Conservation (phyloP, 2,329 filamentous ascomycete species). For the Canariomyces notabilis region DNA sequence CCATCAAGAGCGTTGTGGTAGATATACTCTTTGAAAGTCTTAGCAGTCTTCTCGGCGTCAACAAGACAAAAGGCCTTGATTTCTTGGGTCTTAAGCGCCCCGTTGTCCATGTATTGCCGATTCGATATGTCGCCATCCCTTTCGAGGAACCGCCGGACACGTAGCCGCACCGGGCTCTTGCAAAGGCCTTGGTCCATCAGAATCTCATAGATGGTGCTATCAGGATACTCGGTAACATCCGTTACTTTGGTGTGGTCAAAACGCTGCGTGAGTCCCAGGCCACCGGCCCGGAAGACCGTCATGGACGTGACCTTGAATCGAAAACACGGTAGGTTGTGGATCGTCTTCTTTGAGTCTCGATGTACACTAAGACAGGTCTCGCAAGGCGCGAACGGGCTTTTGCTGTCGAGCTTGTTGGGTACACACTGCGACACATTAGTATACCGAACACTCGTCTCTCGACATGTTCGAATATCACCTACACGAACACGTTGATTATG, state of each 20-base stretch:
- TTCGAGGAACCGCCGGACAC: conserved; percentile 40
- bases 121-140: conserved; percentile 34
- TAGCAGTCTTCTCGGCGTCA: conserved; percentile 33
- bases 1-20: conserved; percentile 28
- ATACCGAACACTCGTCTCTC: background rate
- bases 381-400: conserved; percentile 30
- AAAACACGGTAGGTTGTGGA: conserved; percentile 41
- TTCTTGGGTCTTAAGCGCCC: conserved; percentile 24
- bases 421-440: conserved; percentile 32
- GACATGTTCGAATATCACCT: conserved; percentile 26
- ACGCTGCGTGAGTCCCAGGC: conserved; percentile 40
- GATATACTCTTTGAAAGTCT: conserved; percentile 35
- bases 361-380: conserved; percentile 36
- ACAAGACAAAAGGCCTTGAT: conserved; percentile 39
- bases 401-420: conserved; percentile 27
- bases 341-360: conserved; percentile 40
- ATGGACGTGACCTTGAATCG: conserved; percentile 41
- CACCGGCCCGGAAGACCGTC: conserved; percentile 38
- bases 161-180: conserved; percentile 32
- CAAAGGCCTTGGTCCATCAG: conserved; percentile 37
- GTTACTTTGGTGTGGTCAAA: conserved; percentile 39
- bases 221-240: conserved; percentile 36
- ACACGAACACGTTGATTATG: conserved; percentile 41
- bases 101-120: conserved; percentile 35
- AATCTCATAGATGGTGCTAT: conserved; percentile 30